A percentile compares a stretch with the other conserved stretches of the same genome.
These are phyloP conservation scores for Quercus lobata DNA, from an alignment of 331 rosid genomes.

Conservation along the genomic window DNA sequence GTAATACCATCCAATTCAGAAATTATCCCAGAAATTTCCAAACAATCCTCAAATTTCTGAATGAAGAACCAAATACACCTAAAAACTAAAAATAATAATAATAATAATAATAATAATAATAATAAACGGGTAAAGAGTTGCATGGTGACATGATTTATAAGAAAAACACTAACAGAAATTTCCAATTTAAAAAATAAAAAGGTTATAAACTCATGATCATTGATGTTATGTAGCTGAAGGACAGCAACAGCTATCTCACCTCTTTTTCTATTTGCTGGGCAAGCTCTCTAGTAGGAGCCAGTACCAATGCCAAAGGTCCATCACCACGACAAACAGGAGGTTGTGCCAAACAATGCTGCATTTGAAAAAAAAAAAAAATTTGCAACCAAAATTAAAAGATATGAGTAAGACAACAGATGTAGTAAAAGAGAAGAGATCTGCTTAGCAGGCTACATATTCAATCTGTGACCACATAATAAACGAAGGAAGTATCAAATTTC, in stretches of 20 bases:
- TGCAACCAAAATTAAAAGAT: background rate
- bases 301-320: conserved; percentile 77
- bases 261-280: conserved; percentile 93
- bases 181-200: background rate
- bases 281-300: conserved; percentile 94
- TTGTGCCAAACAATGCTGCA: conserved; percentile 83
- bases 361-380: background rate
- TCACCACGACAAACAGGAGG: conserved; percentile 62
- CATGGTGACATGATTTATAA: background rate
- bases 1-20: background rate
- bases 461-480: conserved; percentile 4
- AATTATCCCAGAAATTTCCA: background rate
- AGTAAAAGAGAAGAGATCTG: conserved; percentile 1
- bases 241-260: conserved; percentile 31
- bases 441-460: background rate
- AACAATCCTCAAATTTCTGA: background rate
- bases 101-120: too few relatives aligned
- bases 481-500: conserved; percentile 6
- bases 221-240: background rate
- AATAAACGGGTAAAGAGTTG: background rate
- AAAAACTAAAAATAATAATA: background rate
- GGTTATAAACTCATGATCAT: background rate
- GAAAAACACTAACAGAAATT: background rate
- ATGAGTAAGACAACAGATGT: background rate
- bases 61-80: background rate